These are phyloP conservation scores for Ceratocystis cacaofunesta DNA, from an alignment of 2,329 filamentous ascomycete species.

Conservation along the genomic window DNA sequence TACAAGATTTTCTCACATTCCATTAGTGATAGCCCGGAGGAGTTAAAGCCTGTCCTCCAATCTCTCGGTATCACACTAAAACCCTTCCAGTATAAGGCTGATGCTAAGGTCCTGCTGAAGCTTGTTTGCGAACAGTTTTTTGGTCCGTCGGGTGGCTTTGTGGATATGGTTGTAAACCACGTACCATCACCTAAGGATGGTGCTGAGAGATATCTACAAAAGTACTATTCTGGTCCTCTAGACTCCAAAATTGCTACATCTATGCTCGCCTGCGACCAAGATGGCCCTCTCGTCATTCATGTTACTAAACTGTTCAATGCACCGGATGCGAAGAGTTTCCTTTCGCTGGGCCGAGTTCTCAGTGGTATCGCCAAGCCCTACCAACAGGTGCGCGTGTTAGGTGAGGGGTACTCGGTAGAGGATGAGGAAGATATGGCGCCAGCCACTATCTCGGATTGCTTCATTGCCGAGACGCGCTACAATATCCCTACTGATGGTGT, in stretches of 20 bases:
- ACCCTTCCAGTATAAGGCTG: constrained; percentile 78
- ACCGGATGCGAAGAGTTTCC: constrained; percentile 76
- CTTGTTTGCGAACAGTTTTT: constrained; percentile 93
- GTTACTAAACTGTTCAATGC: constrained; percentile 89
- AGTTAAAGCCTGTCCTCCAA: constrained; percentile 64
- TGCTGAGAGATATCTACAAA: constrained; percentile 59
- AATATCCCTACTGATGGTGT: constrained; percentile 84
- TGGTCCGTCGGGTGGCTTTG: constrained; percentile 73
- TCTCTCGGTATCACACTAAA: constrained; percentile 75
- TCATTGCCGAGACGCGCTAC: constrained; percentile 84
- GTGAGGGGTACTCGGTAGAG: constrained; percentile 88
- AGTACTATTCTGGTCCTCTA: constrained; percentile 81
- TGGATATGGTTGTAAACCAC: constrained; percentile 88
- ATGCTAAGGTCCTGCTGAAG: constrained; percentile 77
- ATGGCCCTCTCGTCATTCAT: constrained; percentile 82
- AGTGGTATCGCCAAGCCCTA: constrained; percentile 78
- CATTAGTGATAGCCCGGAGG: constrained; percentile 75
- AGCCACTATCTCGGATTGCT: constrained; percentile 71
- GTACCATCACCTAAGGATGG: constrained; percentile 75
- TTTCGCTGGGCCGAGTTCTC: constrained; percentile 80
- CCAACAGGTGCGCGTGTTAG: constrained; percentile 74
- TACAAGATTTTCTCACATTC: constrained; percentile 97
- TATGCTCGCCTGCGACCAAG: constrained; percentile 71
- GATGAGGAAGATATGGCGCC: constrained; percentile 95
- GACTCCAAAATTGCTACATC: constrained; percentile 67